Conservation (phyloP, 2,329 filamentous ascomycete genomes). For the Huntiella abstrusa region DNA sequence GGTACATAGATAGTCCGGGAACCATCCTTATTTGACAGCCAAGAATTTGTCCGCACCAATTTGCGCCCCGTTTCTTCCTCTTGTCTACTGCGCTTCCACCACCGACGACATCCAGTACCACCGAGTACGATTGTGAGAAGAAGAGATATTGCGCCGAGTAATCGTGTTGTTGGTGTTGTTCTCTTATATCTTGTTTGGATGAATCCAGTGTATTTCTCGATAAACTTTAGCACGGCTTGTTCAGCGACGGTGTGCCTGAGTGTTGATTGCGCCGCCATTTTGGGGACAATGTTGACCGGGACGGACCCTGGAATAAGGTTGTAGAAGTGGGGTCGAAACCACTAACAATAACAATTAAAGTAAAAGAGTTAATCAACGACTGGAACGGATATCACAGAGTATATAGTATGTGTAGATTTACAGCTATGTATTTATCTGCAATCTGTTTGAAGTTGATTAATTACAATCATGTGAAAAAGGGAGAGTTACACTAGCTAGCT, state of each 20-base stretch:
- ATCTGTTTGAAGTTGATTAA: too few relatives aligned
- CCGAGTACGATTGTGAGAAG: conserved; percentile 60
- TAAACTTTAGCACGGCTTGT: conserved; percentile 45
- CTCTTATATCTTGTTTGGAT: conserved; percentile 36
- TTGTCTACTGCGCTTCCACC: conserved; percentile 52
- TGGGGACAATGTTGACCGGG: neutral
- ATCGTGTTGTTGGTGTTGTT: conserved; percentile 51
- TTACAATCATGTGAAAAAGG: too few relatives aligned
- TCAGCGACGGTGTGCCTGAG: conserved; percentile 47
- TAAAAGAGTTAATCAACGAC: neutral
- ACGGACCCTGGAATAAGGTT: neutral
- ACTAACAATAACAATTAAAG: neutral
- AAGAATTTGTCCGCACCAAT: conserved; percentile 78
- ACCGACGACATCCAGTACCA: conserved; percentile 59
- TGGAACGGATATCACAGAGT: too few relatives aligned
- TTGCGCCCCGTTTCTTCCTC: conserved; percentile 71
- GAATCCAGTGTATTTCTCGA: conserved; percentile 38
- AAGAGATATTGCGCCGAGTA: conserved; percentile 60
- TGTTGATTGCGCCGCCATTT: conserved; percentile 78
- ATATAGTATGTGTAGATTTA: too few relatives aligned
- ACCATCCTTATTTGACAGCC: conserved; percentile 82
- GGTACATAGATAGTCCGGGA: conserved; percentile 89
- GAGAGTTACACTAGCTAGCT: too few relatives aligned
- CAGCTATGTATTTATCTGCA: too few relatives aligned
- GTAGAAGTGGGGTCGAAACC: neutral